Evolutionary conservation across 139 green algal genomes (phyloP).

Genomic region (Asterochloris sp.): DNA sequence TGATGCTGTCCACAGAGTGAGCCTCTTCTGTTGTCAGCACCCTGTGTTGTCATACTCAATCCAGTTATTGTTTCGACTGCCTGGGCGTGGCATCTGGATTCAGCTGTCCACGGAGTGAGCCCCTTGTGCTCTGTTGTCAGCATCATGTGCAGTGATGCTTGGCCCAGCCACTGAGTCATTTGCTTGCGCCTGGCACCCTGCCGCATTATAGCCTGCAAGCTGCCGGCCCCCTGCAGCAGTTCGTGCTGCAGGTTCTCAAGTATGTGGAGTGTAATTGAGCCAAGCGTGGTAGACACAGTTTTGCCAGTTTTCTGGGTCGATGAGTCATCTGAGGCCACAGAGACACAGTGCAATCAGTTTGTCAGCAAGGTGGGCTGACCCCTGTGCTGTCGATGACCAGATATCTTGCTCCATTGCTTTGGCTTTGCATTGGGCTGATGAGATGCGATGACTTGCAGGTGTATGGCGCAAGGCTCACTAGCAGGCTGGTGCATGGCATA

Average conservation of each 20-base stretch:
- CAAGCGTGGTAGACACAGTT: constrained; percentile 31
- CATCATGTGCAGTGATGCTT: not conserved
- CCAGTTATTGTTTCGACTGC: not conserved
- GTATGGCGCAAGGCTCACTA: not conserved
- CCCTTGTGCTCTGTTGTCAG: not conserved
- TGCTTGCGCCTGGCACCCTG: not conserved
- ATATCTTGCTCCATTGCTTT: not conserved
- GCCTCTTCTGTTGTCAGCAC: not conserved
- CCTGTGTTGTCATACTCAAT: not conserved
- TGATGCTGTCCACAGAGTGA: constrained; percentile 41
- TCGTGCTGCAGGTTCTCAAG: constrained; percentile 25
- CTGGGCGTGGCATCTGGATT: not conserved
- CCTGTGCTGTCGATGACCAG: not conserved
- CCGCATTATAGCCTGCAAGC: not conserved
- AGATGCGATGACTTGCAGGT: not conserved
- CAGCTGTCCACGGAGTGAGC: not conserved
- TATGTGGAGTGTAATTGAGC: constrained; percentile 35
- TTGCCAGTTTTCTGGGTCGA: constrained; percentile 60
- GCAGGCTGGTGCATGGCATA: constrained; percentile 9
- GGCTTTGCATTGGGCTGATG: not conserved
- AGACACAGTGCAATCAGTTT: not conserved
- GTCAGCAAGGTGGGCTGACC: not conserved
- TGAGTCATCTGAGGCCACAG: constrained; percentile 21
- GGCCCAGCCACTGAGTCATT: not conserved
- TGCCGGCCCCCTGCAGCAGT: not conserved